Conservation (phyloP, 352 stramenopile genomes). For the Phytophthora niederhauseri region DNA sequence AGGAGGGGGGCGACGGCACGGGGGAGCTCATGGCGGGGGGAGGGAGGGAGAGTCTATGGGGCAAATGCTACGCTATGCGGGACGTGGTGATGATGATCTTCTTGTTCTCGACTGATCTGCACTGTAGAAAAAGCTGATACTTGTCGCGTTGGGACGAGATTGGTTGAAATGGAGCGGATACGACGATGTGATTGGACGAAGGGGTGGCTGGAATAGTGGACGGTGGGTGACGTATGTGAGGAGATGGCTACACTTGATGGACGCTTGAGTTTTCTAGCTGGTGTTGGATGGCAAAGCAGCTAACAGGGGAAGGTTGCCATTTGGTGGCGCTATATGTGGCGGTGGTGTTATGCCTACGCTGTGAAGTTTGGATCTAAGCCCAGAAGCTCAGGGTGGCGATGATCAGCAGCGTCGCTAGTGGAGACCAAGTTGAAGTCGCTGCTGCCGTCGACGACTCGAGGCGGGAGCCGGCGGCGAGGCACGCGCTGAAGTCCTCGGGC, state of each 20-base stretch:
- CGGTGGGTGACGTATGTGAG: not conserved
- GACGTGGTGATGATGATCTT: not conserved
- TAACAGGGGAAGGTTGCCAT: too few species aligned
- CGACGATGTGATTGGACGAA: not conserved
- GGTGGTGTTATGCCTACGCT: not conserved
- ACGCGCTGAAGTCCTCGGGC: constrained; percentile 61
- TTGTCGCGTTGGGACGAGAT: too few species aligned
- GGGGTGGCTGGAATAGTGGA: not conserved
- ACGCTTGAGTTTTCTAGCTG: not conserved
- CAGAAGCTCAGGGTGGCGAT: not conserved
- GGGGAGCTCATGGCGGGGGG: constrained; percentile 11
- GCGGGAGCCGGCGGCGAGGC: constrained; percentile 31
- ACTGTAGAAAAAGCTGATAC: not conserved
- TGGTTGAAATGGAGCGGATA: too few species aligned
- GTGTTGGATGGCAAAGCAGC: too few species aligned
- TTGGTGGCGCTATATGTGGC: too few species aligned
- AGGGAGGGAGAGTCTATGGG: too few species aligned
- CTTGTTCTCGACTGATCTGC: not conserved
- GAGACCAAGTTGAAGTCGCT: not conserved
- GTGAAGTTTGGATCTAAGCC: not conserved
- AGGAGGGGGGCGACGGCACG: constrained; percentile 14
- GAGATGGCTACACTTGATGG: not conserved
- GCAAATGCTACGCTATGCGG: too few species aligned
- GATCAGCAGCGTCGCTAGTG: not conserved
- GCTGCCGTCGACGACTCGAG: constrained; percentile 26